Percentiles rank a stretch among this genome's conserved stretches.
phyloP scores from a whole-genome alignment of 257 asterid genomes.

The Eustoma russellianum region DNA sequence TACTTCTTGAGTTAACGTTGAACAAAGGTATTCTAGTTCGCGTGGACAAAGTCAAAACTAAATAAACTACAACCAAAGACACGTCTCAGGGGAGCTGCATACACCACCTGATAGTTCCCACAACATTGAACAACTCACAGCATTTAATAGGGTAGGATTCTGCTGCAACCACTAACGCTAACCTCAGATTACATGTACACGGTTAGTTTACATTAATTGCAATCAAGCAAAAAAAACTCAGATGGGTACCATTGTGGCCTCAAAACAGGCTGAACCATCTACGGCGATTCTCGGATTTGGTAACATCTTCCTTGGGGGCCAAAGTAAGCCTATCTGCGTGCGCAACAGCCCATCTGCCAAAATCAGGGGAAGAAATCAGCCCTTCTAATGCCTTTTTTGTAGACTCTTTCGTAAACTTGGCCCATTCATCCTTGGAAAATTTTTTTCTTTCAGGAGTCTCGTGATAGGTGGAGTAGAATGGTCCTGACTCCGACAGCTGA shows the following conservation, averaged over 20 bases:
- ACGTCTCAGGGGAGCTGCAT: no score
- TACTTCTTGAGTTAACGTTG: no score
- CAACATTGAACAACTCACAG: no score
- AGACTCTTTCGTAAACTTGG: slow-evolving; percentile 53
- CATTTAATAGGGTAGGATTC: no score
- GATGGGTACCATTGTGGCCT: background rate
- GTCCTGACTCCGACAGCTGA: slow-evolving; percentile 27
- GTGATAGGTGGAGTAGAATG: slow-evolving; percentile 77
- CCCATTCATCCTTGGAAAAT: slow-evolving; percentile 65
- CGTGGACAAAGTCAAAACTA: no score
- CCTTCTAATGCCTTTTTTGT: slow-evolving; percentile 70
- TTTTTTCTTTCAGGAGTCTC: slow-evolving; percentile 52
- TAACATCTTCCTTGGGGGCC: slow-evolving; percentile 42
- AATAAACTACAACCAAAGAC: no score
- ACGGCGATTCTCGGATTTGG: slow-evolving; percentile 11
- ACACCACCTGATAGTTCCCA: no score
- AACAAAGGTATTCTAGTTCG: no score
- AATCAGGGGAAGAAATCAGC: slow-evolving; percentile 79
- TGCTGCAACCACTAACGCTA: no score
- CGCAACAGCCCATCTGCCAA: slow-evolving; percentile 65
- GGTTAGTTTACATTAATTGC: background rate
- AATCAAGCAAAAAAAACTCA: background rate
- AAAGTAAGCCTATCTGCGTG: slow-evolving; percentile 76
- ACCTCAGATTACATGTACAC: no score
- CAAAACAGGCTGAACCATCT: slow-evolving; percentile 60